A percentile compares a stretch with the other conserved stretches of the same genome.
Evolutionary conservation across 108 stramenopile species (phyloP).

Genomic region (Fragilaria crotonensis): DNA sequence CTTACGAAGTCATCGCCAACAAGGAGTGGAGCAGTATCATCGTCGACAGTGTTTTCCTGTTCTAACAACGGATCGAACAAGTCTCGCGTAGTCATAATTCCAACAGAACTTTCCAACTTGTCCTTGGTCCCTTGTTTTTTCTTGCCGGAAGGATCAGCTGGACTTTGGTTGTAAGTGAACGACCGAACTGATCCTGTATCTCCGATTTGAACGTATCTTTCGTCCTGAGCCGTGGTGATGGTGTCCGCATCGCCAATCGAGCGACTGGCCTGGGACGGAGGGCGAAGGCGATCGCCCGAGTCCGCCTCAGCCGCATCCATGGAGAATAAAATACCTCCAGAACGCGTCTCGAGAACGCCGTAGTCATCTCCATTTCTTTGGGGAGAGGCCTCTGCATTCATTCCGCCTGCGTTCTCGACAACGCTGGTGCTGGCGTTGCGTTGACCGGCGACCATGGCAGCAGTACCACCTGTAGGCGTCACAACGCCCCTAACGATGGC

Average conservation of each 20-base stretch:
- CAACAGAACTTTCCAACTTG: too few species aligned
- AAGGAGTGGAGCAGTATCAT: neutral
- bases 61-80: neutral
- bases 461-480: too few species aligned
- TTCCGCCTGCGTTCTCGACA: too few species aligned
- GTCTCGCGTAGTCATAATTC: neutral
- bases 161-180: neutral
- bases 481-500: too few species aligned
- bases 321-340: too few species aligned
- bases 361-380: too few species aligned
- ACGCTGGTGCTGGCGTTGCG: too few species aligned
- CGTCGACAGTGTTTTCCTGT: neutral
- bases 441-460: too few species aligned
- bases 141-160: neutral
- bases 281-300: conserved; percentile 8
- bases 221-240: neutral
- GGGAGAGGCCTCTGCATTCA: too few species aligned
- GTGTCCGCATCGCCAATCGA: neutral
- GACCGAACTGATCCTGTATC: conserved; percentile 34
- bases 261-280: neutral
- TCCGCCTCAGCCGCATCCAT: too few species aligned
- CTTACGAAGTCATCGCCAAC: neutral
- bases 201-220: conserved; percentile 33
- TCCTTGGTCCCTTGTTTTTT: conserved; percentile 13
- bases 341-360: too few species aligned